Evolutionary conservation across 2,329 filamentous ascomycete species (phyloP), one percentile per base, ranked within the genome.

Genomic region (Bipolaris gigantea): DNA sequence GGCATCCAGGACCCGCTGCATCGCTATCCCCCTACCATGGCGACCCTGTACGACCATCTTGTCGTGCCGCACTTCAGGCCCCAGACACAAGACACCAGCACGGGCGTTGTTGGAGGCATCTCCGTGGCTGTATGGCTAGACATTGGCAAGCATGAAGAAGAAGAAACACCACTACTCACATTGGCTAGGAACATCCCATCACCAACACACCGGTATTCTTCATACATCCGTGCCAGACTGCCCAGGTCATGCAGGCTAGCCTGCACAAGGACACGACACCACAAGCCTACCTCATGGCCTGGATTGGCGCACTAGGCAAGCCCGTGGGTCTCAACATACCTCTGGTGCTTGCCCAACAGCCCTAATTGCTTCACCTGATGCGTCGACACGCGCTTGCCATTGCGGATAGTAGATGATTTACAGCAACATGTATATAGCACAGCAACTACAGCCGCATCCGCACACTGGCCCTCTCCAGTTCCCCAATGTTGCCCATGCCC

Each of bases 191-290:
- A 74, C 92, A 97, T 80, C 93, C 94, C 48, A 75, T 89, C 55
- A 90, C 86, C 53, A 89, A 88, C 48, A 75, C 87, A 54, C 90
- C 92, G 36, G 84, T 86, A 45, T 97, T 93, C 75, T 97, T 96
- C 75, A 83, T 97, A 64, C 94, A 99, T 77, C 93, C 94, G 21
- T 97, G 94, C 76, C 85, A 90, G 72, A 89, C 94, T 8, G 89
- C 89, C 51, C 88, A 93, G 61, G 89, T 89, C 48, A 89, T 97
- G 83, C 79, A 80, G 63, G 79, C 70, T 78, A 80, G 71, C 75
- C 67, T 73, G 13, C 65, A 62, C 46, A 49, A 63, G 52, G 58
- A 66, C n/a, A 60, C 79, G 40, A 75, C 64, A 16, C 73, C 79
- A 5, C 72, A 86, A 66, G 81, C 87, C 65, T 97, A 97, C 78